A percentile compares a stretch with the other conserved stretches of the same genome.
These are phyloP conservation scores for Strobilomyces dryophilus DNA, from an alignment of 768 basidiomycete genomes.

Conservation along the genomic window DNA sequence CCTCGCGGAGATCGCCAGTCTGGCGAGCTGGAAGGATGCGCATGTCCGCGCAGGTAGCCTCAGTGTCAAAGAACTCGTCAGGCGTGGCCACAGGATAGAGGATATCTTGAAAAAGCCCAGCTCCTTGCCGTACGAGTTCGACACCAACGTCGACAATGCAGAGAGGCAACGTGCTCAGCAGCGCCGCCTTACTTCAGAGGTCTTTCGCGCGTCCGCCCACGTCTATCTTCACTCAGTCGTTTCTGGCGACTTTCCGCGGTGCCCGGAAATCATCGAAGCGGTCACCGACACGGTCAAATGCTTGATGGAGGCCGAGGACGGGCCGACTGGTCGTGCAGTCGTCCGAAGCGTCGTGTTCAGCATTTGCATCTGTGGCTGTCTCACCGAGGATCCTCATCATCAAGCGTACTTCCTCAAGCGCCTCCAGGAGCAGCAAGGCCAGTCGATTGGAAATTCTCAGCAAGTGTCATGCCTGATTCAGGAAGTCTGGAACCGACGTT, in stretches of 20 bases:
- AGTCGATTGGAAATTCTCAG: slow-evolving; percentile 62
- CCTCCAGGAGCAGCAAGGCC: slow-evolving; percentile 48
- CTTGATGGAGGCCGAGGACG: slow-evolving; percentile 37
- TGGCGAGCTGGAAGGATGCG: slow-evolving; percentile 62
- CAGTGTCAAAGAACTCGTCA: slow-evolving; percentile 58
- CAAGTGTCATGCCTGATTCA: slow-evolving; percentile 51
- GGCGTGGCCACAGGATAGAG: slow-evolving; percentile 51
- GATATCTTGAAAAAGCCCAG: slow-evolving; percentile 23
- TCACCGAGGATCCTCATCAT: slow-evolving; percentile 49
- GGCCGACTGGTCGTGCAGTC: slow-evolving; percentile 46
- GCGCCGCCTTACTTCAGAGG: slow-evolving; percentile 46
- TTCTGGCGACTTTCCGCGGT: slow-evolving; percentile 65
- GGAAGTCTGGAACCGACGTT: slow-evolving; percentile 52
- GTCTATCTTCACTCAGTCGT: slow-evolving; percentile 77
- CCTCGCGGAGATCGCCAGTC: slow-evolving; percentile 64
- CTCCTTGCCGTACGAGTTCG: not conserved
- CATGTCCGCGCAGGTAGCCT: slow-evolving; percentile 41
- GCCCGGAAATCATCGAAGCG: slow-evolving; percentile 54
- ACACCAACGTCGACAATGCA: not conserved
- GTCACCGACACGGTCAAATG: slow-evolving; percentile 52
- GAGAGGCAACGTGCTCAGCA: slow-evolving; percentile 27
- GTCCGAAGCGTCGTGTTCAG: slow-evolving; percentile 77
- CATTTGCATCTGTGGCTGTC: slow-evolving; percentile 68
- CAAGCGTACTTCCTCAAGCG: slow-evolving; percentile 40
- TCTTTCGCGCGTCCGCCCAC: slow-evolving; percentile 71